Evolutionary conservation across 257 asterid genomes (phyloP).

Genomic region (Solanum arcanum): DNA sequence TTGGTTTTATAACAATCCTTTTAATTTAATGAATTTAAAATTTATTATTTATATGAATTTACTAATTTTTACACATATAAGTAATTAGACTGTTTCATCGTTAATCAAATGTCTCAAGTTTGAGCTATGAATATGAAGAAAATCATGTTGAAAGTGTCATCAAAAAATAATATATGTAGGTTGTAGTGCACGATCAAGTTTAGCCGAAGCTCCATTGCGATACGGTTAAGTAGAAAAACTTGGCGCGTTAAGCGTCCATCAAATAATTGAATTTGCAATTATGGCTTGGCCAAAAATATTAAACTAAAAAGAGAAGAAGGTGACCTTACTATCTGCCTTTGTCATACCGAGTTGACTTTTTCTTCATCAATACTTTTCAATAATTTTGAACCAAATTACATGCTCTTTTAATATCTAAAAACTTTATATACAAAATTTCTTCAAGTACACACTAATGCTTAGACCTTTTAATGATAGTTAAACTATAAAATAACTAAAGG

Average conservation of each 20-base stretch:
- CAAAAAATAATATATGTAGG: fast-evolving
- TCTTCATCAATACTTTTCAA: background rate
- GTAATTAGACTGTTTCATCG: fast-evolving
- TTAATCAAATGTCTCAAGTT: no score
- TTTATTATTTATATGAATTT: background rate
- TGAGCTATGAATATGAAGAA: no score
- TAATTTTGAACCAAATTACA: background rate
- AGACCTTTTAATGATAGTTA: background rate
- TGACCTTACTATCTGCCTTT: background rate
- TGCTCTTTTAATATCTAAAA: background rate
- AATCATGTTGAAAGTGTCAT: no score
- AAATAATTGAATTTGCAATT: background rate
- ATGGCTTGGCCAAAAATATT: background rate
- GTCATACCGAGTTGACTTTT: background rate
- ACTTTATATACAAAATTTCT: background rate
- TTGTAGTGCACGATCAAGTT: no score
- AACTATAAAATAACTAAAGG: background rate
- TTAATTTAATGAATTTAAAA: background rate
- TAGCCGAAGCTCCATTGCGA: no score
- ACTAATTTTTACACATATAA: background rate
- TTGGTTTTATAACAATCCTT: background rate
- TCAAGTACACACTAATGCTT: background rate
- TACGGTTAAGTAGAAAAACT: background rate
- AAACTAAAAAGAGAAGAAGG: background rate
- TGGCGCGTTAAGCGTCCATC: background rate